Conservation (phyloP, 208 protist genomes). For the Blechomonas ayalai region DNA sequence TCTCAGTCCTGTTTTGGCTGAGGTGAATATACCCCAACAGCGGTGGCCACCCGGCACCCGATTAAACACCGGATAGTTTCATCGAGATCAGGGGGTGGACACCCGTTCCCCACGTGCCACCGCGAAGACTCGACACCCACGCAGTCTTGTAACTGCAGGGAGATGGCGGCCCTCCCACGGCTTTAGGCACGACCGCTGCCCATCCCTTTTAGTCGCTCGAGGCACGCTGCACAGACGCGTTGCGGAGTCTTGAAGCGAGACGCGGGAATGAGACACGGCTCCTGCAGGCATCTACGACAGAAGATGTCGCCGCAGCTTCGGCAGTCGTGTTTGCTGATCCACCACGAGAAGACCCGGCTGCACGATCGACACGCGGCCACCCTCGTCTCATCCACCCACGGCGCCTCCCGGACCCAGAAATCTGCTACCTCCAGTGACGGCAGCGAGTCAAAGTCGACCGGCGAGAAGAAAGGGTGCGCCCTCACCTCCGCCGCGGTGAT, state of each 20-base stretch:
- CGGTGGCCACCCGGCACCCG: no score
- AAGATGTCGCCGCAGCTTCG: conserved; percentile 79
- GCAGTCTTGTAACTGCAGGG: no score
- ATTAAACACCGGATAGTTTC: no score
- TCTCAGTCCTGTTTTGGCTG: no score
- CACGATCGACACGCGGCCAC: conserved; percentile 65
- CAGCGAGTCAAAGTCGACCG: conserved; percentile 55
- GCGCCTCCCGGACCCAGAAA: conserved; percentile 65
- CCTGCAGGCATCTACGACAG: conserved; percentile 57
- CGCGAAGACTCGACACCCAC: no score
- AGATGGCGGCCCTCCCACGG: no score
- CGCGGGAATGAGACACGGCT: conserved; percentile 30
- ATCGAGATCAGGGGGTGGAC: no score
- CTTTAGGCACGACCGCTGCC: no score
- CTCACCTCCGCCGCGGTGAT: conserved; percentile 59
- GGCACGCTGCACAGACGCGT: conserved; percentile 38
- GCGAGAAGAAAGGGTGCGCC: conserved; percentile 68
- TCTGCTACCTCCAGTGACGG: conserved; percentile 18
- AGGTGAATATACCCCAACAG: no score
- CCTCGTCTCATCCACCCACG: conserved; percentile 75
- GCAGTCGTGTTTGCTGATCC: conserved; percentile 72
- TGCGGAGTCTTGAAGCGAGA: conserved; percentile 24
- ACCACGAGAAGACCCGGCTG: conserved; percentile 35
- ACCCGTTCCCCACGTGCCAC: no score
- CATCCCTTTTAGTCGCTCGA: no score